Conservation (phyloP, 108 stramenopile genomes). For the Cyclotella choctawhatcheeana region DNA sequence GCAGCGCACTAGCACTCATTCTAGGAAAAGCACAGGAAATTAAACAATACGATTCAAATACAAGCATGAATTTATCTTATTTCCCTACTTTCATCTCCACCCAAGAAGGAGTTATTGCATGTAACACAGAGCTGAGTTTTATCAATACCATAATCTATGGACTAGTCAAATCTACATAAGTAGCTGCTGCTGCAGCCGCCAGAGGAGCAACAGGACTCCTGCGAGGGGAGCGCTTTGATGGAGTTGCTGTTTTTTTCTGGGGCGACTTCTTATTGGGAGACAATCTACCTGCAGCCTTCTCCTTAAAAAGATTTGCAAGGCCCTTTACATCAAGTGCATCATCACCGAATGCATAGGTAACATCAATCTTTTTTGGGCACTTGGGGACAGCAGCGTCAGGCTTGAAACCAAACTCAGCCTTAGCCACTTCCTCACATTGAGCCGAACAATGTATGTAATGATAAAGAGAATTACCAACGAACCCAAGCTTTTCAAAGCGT, state of each 20-base stretch:
- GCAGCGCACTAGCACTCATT: too few relatives aligned
- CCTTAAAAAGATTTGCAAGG: conserved; percentile 31
- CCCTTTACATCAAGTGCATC: conserved; percentile 35
- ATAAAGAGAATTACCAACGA: conserved; percentile 40
- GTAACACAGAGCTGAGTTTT: too few relatives aligned
- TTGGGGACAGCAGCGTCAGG: conserved; percentile 26
- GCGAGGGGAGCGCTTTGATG: conserved; percentile 1
- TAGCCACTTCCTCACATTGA: conserved; percentile 56
- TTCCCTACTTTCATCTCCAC: too few relatives aligned
- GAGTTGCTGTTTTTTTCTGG: background rate
- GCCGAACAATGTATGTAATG: conserved; percentile 70
- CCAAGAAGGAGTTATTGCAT: too few relatives aligned
- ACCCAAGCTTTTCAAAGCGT: conserved; percentile 59
- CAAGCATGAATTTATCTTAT: too few relatives aligned
- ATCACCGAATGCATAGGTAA: conserved; percentile 54
- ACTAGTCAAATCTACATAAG: conserved; percentile 1
- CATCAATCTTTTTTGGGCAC: conserved; percentile 54
- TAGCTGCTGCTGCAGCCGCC: background rate
- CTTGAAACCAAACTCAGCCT: conserved; percentile 46
- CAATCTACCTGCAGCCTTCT: conserved; percentile 14
- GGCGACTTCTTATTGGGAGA: background rate
- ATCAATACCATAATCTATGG: too few relatives aligned
- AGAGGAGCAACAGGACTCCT: conserved; percentile 3
- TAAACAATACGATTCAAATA: too few relatives aligned
- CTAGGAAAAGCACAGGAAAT: too few relatives aligned